phyloP scores from a whole-genome alignment of 2,329 filamentous ascomycete species.

The Aspergillus sp. region DNA sequence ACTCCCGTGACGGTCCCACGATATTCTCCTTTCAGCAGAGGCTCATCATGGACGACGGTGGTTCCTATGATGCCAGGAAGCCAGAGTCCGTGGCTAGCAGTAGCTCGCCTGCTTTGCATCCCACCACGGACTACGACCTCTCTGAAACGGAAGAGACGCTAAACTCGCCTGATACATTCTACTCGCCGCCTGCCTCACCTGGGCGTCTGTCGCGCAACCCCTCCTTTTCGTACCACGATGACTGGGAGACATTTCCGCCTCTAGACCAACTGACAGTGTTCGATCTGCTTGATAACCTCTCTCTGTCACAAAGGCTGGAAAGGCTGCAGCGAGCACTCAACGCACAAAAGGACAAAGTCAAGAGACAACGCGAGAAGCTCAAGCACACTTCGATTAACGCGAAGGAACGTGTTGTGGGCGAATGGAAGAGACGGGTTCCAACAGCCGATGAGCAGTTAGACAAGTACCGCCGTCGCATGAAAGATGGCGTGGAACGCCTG shows the following conservation, averaged over 20 bases:
- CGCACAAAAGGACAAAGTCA: conserved; percentile 81
- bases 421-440: conserved; percentile 84
- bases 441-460: conserved; percentile 90
- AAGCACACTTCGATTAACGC: conserved; percentile 75
- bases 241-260: conserved; percentile 83
- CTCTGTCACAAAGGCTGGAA: conserved; percentile 85
- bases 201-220: conserved; percentile 67
- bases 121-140: conserved; percentile 28
- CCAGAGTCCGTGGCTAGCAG: conserved; percentile 23
- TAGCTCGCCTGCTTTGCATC: conserved; percentile 29
- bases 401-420: conserved; percentile 86
- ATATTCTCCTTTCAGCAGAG: conserved; percentile 42
- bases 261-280: conserved; percentile 88
- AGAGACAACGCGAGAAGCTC: conserved; percentile 76
- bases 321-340: conserved; percentile 82
- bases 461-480: conserved; percentile 86
- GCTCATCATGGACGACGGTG: conserved; percentile 36
- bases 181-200: conserved; percentile 33
- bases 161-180: conserved; percentile 30
- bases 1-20: conserved; percentile 37
- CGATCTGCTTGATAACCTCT: conserved; percentile 90
- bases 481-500: conserved; percentile 81
- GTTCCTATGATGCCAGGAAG: conserved; percentile 23
- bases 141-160: conserved; percentile 33
- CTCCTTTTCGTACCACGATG: conserved; percentile 86